Evolutionary conservation across 2,329 filamentous ascomycete genomes (phyloP).

Genomic region (Epichloe baconii): DNA sequence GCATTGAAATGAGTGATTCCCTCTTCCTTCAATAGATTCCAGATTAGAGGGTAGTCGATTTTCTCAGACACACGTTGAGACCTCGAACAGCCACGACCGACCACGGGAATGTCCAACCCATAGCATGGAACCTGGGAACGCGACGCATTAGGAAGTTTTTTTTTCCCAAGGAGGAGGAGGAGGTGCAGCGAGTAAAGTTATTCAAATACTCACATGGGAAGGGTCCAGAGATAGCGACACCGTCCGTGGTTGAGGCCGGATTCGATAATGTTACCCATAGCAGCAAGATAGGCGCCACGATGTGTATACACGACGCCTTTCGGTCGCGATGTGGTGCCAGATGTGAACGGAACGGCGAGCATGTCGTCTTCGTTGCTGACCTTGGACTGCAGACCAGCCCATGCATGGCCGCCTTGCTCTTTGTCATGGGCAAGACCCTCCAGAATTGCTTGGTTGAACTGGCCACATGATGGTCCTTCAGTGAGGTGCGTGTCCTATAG

Average conservation of each 20-base stretch:
- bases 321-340: conserved; percentile 78
- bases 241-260: conserved; percentile 66
- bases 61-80: conserved; percentile 88
- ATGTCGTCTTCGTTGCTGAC: conserved; percentile 64
- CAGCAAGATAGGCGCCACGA: conserved; percentile 72
- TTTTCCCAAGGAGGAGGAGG: too few relatives aligned
- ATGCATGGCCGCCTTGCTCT: conserved; percentile 54
- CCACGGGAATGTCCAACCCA: conserved; percentile 86
- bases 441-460: conserved; percentile 70
- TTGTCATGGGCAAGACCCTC: conserved; percentile 66
- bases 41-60: conserved; percentile 89
- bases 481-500: conserved; percentile 62
- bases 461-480: conserved; percentile 60
- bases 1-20: conserved; percentile 90
- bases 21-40: conserved; percentile 76
- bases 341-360: conserved; percentile 85
- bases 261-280: conserved; percentile 78
- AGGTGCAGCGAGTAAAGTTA: too few relatives aligned
- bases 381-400: conserved; percentile 62
- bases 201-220: conserved; percentile 57
- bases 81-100: conserved; percentile 82
- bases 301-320: conserved; percentile 93
- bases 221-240: conserved; percentile 79
- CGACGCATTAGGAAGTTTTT: neutral
- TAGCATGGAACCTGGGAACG: conserved; percentile 45